Base-by-base conservation (phyloP, 208 protist species). In the Polymyxa betae region DNA sequence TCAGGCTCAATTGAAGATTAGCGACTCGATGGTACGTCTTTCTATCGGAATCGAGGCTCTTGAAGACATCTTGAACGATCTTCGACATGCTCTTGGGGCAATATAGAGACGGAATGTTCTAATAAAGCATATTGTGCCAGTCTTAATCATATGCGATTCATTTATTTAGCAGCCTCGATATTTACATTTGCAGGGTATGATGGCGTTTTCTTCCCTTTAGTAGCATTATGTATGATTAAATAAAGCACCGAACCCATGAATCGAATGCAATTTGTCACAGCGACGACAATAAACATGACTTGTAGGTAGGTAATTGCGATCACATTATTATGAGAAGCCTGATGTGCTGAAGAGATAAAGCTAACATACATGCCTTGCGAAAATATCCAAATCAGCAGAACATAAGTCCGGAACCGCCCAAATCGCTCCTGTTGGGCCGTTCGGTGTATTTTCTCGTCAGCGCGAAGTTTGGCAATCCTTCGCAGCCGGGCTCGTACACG, bases 31-130 rank as follows among this genome's bases (percentile, higher is more conserved):
- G 5, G 89, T 93, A 35, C 88, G 92, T 0, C 89, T 93, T 40
- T 93, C 92, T 35, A 92, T 93, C 49, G 92, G 92, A 29, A 38
- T 94, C 64, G 92, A 93, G 38, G 46, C 92, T 45, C 29, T 92
- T 87, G 90, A 93, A 0, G 91, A 93, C 46, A 0, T 93, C 1
- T 77, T 93, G 35, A 87, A 29, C n/a, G 92, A 93, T 35, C 52
- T 93, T 29, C 45, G 88, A 0, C 60, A 45, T n/a, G 90, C 38
- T 40, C 60, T 93, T 24, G 91, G 91, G 16, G 77, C 77, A 20
- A 88, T 88, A 16, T n/a, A n/a, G n/a, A n/a, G n/a, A n/a, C n/a
- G n/a, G n/a, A n/a, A n/a, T n/a, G n/a, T n/a, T n/a, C n/a, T n/a
- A n/a, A n/a, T n/a, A n/a, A n/a, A n/a, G n/a, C n/a, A n/a, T n/a